phyloP scores from a whole-genome alignment of 2,329 filamentous ascomycete genomes.

The Chaetomium sp. region DNA sequence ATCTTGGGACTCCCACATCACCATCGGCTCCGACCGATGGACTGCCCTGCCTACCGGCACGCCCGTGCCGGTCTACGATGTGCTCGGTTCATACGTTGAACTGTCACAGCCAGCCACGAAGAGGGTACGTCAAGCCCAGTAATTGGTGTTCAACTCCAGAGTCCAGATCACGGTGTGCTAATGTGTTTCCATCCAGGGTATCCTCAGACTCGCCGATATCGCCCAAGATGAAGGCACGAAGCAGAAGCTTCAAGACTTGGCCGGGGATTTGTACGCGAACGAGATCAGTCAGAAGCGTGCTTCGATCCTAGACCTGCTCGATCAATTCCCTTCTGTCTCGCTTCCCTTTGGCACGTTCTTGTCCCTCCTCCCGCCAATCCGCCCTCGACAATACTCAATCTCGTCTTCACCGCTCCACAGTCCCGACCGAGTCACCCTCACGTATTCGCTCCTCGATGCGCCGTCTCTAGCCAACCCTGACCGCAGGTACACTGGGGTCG shows the following conservation, averaged over 20 bases:
- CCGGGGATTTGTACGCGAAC: slow-evolving; percentile 40
- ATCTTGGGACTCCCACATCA: slow-evolving; percentile 61
- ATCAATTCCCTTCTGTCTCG: slow-evolving; percentile 52
- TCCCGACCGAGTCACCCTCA: slow-evolving; percentile 53
- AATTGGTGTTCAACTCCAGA: background rate
- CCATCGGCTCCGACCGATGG: slow-evolving; percentile 47
- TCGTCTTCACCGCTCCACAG: slow-evolving; percentile 64
- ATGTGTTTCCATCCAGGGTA: slow-evolving; percentile 30
- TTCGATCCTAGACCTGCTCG: slow-evolving; percentile 63
- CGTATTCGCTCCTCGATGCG: slow-evolving; percentile 58
- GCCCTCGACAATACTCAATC: slow-evolving; percentile 72
- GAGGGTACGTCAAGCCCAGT: slow-evolving; percentile 37
- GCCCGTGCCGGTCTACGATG: slow-evolving; percentile 54
- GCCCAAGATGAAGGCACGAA: slow-evolving; percentile 25
- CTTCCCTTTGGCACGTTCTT: slow-evolving; percentile 63
- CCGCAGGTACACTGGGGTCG: slow-evolving; percentile 51
- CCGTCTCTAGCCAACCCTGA: slow-evolving; percentile 46
- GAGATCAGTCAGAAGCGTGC: slow-evolving; percentile 50
- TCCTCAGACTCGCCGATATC: slow-evolving; percentile 28
- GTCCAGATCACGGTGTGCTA: too few relatives aligned
- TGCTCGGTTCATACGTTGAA: slow-evolving; percentile 67
- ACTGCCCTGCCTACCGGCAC: slow-evolving; percentile 49
- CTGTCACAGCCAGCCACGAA: slow-evolving; percentile 66
- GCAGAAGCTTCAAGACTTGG: slow-evolving; percentile 40
- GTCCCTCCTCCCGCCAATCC: slow-evolving; percentile 68